Conservation (phyloP, 2,329 filamentous ascomycete species). For the Epichloe aotearoae region DNA sequence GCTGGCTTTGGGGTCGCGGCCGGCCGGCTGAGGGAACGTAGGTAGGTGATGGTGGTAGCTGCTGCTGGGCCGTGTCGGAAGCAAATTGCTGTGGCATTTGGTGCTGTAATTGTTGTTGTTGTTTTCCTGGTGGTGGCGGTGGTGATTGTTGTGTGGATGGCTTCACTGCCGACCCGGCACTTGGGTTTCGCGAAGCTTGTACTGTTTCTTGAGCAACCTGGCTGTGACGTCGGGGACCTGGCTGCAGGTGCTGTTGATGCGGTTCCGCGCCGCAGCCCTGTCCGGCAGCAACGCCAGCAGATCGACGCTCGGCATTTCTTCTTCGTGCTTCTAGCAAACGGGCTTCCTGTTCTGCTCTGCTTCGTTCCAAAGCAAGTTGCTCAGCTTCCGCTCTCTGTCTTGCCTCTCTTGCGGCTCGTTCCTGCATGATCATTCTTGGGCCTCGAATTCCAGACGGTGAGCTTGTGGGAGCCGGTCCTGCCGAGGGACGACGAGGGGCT, state of each 20-base stretch:
- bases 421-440: constrained; percentile 83
- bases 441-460: constrained; percentile 60
- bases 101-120: neutral
- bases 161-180: constrained; percentile 6
- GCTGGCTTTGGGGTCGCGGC: constrained; percentile 9
- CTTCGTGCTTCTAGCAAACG: constrained; percentile 39
- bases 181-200: constrained; percentile 8
- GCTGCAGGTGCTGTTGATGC: constrained; percentile 10
- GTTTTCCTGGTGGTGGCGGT: neutral
- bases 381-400: constrained; percentile 55
- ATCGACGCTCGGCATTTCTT: constrained; percentile 47
- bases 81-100: constrained; percentile 2
- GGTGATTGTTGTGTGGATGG: constrained; percentile 8
- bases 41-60: constrained; percentile 2
- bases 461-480: constrained; percentile 36
- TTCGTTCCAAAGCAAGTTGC: constrained; percentile 37
- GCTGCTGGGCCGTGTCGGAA: neutral
- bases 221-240: constrained; percentile 20
- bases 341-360: constrained; percentile 44
- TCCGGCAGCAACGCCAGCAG: constrained; percentile 33
- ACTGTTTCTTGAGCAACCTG: constrained; percentile 15
- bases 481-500: constrained; percentile 29
- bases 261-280: constrained; percentile 18
- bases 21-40: constrained; percentile 1
- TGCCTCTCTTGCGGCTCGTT: constrained; percentile 65